phyloP scores from a whole-genome alignment of 1,284 basidiomycete genomes.

The Polyporus tsugae region DNA sequence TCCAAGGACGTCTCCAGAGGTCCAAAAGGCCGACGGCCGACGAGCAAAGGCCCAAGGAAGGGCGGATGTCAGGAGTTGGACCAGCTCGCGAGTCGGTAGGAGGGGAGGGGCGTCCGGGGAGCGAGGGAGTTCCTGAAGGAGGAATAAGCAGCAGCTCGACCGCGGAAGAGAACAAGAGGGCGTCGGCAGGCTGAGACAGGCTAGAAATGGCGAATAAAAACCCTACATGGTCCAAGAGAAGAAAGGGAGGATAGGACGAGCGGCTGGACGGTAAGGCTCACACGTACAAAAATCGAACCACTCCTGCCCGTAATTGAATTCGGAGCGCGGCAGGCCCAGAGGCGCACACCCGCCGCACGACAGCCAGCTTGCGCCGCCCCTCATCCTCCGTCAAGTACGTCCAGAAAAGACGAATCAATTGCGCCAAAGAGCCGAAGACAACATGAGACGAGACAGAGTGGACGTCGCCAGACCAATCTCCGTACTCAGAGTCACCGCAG shows the following conservation, averaged over 20 bases:
- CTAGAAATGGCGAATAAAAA: conserved; percentile 1
- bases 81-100: background rate
- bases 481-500: background rate
- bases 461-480: background rate
- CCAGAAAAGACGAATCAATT: background rate
- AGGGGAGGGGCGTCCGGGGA: background rate
- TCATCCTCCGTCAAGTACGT: background rate
- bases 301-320: conserved; percentile 2
- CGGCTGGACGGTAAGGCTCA: conserved; percentile 4
- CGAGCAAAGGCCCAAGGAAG: conserved; percentile 4
- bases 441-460: background rate
- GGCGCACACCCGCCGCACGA: conserved; percentile 10
- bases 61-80: background rate
- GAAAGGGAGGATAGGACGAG: conserved; percentile 8
- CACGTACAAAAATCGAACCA: conserved; percentile 26
- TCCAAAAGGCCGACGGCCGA: background rate
- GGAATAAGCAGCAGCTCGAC: background rate
- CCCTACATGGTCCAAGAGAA: conserved; percentile 17
- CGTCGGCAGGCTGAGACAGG: background rate
- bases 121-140: background rate
- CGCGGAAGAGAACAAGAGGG: background rate
- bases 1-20: background rate
- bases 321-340: conserved; percentile 5
- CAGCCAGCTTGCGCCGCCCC: background rate
- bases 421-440: background rate